Conservation (phyloP, 1,284 basidiomycete species). For the Tilletia horrida region DNA sequence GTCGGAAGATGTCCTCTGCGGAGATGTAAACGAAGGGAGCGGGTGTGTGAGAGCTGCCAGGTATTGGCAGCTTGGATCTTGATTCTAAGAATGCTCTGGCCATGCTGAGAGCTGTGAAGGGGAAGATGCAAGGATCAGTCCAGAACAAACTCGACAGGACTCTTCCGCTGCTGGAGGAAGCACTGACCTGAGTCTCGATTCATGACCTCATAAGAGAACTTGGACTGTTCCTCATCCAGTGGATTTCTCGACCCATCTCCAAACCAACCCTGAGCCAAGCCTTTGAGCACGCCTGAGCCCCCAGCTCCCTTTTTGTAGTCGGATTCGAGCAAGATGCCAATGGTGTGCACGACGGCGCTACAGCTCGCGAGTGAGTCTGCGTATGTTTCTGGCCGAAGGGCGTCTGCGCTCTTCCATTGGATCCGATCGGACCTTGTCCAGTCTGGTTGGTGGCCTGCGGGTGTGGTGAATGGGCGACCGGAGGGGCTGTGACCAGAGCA, state of each 20-base stretch:
- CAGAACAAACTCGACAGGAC: too few species aligned
- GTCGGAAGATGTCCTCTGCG: slow-evolving; percentile 86
- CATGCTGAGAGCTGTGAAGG: slow-evolving; percentile 39
- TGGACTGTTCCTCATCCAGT: neutral
- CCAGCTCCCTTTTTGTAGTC: slow-evolving; percentile 69
- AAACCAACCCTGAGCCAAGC: slow-evolving; percentile 44
- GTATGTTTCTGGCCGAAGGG: slow-evolving; percentile 76
- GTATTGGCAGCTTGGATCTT: slow-evolving; percentile 55
- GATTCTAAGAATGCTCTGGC: slow-evolving; percentile 46
- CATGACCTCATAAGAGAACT: slow-evolving; percentile 68
- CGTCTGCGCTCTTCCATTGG: slow-evolving; percentile 47
- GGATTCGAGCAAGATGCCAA: slow-evolving; percentile 84
- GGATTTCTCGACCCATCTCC: slow-evolving; percentile 28
- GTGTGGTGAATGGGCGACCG: slow-evolving; percentile 77
- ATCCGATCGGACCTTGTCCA: slow-evolving; percentile 64
- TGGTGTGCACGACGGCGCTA: slow-evolving; percentile 83
- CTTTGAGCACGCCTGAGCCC: slow-evolving; percentile 53
- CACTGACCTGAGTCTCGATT: slow-evolving; percentile 83
- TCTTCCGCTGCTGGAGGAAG: too few species aligned
- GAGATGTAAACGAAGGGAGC: slow-evolving; percentile 87
- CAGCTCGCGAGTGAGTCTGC: slow-evolving; percentile 65
- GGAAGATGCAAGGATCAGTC: neutral
- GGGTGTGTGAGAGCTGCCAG: slow-evolving; percentile 23
- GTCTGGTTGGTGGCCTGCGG: slow-evolving; percentile 80
- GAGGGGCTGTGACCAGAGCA: slow-evolving; percentile 64